A percentile compares a stretch with the other conserved stretches of the same genome.
These are phyloP conservation scores for Pyricularia pennisetigena DNA, from an alignment of 2,329 filamentous ascomycete species.

Conservation along the genomic window DNA sequence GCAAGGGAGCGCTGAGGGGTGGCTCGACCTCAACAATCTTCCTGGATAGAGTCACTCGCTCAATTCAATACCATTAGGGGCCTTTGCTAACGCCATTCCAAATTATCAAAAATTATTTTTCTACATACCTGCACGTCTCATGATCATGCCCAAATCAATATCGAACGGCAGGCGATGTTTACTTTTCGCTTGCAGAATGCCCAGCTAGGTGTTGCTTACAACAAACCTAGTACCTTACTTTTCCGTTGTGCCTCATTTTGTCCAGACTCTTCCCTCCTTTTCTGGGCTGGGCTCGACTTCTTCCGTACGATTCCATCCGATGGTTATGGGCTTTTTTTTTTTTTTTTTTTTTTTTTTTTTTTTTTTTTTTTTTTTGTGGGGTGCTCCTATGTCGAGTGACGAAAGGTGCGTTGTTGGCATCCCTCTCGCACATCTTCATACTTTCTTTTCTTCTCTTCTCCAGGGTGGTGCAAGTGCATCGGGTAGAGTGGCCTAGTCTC, in stretches of 20 bases:
- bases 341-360: background rate
- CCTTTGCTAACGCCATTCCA: background rate
- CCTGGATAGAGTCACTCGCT: background rate
- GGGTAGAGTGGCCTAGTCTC: background rate
- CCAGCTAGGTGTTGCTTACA: background rate
- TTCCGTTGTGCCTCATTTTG: background rate
- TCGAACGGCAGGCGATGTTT: background rate
- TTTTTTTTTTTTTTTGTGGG: background rate
- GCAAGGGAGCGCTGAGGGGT: background rate
- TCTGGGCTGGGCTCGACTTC: background rate
- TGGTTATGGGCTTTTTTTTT: background rate
- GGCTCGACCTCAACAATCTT: background rate
- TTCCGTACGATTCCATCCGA: background rate
- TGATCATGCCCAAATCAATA: too few relatives aligned
- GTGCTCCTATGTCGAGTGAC: background rate
- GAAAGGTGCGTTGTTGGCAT: background rate
- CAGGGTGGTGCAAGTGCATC: background rate
- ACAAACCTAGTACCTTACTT: background rate
- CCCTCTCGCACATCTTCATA: background rate
- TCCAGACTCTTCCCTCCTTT: background rate
- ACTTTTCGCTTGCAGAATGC: background rate
- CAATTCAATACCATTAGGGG: too few relatives aligned
- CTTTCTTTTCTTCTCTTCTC: background rate
- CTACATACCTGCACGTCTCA: background rate
- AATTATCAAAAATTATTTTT: background rate